These are phyloP conservation scores for Protomyces gravidus DNA, from an alignment of 1,139 yeast species.

Conservation along the genomic window DNA sequence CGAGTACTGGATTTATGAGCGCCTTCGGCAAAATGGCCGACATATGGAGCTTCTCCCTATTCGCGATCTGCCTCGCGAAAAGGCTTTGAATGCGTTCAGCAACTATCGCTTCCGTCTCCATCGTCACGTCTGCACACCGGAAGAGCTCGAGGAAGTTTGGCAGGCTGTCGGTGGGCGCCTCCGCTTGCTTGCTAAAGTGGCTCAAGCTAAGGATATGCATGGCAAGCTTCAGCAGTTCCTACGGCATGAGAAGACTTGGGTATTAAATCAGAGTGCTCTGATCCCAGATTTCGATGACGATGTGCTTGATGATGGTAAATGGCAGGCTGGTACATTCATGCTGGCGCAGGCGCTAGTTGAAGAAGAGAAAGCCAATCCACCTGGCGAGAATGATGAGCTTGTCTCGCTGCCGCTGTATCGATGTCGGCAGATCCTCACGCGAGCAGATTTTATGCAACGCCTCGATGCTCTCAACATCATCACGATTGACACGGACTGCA, in stretches of 20 bases:
- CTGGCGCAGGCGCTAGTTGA: conserved; percentile 68
- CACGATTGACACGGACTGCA: conserved; percentile 65
- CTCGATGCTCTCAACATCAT: conserved; percentile 74
- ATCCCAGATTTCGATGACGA: conserved; percentile 78
- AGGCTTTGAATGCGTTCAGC: conserved; percentile 56
- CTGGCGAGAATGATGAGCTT: conserved; percentile 39
- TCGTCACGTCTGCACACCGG: conserved; percentile 45
- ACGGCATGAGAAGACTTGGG: conserved; percentile 81
- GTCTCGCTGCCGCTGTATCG: conserved; percentile 80
- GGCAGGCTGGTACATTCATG: conserved; percentile 70
- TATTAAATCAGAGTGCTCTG: conserved; percentile 73
- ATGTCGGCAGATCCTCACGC: conserved; percentile 77
- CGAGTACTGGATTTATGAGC: conserved; percentile 83
- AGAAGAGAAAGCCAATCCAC: conserved; percentile 49
- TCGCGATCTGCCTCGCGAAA: conserved; percentile 56
- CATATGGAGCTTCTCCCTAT: conserved; percentile 69
- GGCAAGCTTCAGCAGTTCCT: conserved; percentile 66
- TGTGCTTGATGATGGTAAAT: conserved; percentile 81
- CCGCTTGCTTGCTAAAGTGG: conserved; percentile 72
- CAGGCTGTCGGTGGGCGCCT: conserved; percentile 79
- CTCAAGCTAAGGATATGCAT: conserved; percentile 58
- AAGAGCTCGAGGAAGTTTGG: conserved; percentile 54
- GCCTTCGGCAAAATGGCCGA: conserved; percentile 67
- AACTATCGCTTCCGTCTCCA: conserved; percentile 46
- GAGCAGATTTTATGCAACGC: conserved; percentile 71